Percentiles rank a stretch among this genome's conserved stretches.
These are phyloP conservation scores for Globisporangium viniferum DNA, from an alignment of 352 stramenopile species.

Conservation along the genomic window DNA sequence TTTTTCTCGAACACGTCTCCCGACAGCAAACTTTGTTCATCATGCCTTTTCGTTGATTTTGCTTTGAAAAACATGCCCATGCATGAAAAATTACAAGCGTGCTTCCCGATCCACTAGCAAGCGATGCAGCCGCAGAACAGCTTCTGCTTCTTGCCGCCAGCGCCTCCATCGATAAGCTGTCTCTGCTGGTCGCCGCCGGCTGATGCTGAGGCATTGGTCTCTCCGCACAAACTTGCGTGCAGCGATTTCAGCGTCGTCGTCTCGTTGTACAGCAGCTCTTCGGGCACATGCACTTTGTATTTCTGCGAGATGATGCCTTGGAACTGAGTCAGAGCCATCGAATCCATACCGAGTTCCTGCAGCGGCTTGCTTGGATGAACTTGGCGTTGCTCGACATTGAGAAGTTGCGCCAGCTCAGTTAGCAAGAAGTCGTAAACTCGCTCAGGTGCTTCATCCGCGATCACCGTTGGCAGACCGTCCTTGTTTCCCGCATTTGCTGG, in stretches of 20 bases:
- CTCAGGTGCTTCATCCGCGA: constrained; percentile 50
- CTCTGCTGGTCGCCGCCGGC: constrained; percentile 18
- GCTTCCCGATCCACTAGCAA: constrained; percentile 29
- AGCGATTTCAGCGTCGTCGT: constrained; percentile 81
- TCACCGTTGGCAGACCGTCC: constrained; percentile 39
- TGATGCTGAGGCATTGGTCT: constrained; percentile 20
- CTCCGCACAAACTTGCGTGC: constrained; percentile 62
- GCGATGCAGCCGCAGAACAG: constrained; percentile 74
- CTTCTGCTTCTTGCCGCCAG: constrained; percentile 38
- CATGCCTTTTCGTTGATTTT: neutral
- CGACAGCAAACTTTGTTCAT: neutral
- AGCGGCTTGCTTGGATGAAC: constrained; percentile 56
- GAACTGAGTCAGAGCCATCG: constrained; percentile 93
- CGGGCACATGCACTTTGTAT: constrained; percentile 89
- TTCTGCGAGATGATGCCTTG: constrained; percentile 90
- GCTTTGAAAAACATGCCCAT: neutral
- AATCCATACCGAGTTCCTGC: constrained; percentile 89
- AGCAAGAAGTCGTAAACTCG: constrained; percentile 57
- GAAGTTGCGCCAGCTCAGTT: constrained; percentile 51
- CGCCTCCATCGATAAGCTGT: constrained; percentile 21
- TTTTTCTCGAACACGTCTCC: neutral
- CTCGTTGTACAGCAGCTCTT: constrained; percentile 93
- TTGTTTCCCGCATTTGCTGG: constrained; percentile 15
- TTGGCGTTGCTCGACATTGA: constrained; percentile 47
- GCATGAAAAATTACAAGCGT: neutral